A percentile compares a stretch with the other conserved stretches of the same genome.
Conservation (phyloP, 164 flowering plant species). For the Nymphaea colorata region DNA sequence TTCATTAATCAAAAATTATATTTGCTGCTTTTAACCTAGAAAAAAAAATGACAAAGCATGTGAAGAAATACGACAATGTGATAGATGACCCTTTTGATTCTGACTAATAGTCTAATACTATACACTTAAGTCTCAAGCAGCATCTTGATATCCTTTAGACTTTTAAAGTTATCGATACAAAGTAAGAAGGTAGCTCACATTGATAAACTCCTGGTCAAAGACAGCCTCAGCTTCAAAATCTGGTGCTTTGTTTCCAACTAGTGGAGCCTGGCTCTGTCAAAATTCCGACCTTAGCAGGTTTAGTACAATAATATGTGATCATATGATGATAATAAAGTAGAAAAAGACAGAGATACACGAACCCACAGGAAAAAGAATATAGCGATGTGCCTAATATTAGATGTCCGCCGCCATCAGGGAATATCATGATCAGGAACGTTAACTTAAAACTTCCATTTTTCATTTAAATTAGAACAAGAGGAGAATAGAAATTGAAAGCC, state of each 20-base stretch:
- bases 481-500: neutral
- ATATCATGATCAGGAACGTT: neutral
- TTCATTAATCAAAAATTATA: too few species aligned
- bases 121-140: neutral
- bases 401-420: neutral
- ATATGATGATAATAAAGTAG: neutral
- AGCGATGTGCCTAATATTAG: neutral
- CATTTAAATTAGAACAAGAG: neutral
- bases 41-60: neutral
- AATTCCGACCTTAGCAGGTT: neutral
- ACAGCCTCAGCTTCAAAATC: conserved; percentile 99
- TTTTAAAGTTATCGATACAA: neutral
- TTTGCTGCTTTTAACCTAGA: too few species aligned
- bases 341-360: neutral
- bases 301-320: neutral
- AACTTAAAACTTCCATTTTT: neutral
- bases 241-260: conserved; percentile 90
- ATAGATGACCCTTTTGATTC: too few species aligned
- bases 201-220: conserved; percentile 93
- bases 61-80: too few species aligned
- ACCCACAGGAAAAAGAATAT: neutral
- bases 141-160: too few species aligned
- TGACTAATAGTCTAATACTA: too few species aligned
- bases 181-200: conserved; percentile 27
- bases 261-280: conserved; percentile 47